Conservation (phyloP, 306 rosid species). For the Cyamopsis tetragonoloba region DNA sequence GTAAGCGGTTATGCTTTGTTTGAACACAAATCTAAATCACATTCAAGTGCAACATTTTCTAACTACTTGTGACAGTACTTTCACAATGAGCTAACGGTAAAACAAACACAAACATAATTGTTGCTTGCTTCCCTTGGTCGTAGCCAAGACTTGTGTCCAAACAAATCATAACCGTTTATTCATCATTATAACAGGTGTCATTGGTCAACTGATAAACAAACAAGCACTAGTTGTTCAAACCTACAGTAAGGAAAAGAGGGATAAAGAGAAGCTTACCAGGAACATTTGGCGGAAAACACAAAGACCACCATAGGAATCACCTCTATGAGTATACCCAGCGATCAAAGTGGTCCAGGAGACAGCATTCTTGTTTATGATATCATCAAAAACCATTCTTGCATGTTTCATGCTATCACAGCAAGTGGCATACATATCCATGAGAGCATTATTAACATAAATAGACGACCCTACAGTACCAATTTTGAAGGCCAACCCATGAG, state of each 20-base stretch:
- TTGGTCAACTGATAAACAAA: no score
- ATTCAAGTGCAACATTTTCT: no score
- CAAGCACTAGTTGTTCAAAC: no score
- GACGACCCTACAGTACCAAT: slow-evolving; percentile 47
- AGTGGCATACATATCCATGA: slow-evolving; percentile 65
- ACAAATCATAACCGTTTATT: no score
- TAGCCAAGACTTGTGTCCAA: no score
- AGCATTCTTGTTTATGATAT: slow-evolving; percentile 43
- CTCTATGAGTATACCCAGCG: slow-evolving; percentile 68
- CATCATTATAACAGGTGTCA: no score
- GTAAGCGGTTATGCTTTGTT: no score
- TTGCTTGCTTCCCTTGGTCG: no score
- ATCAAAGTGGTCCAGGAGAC: slow-evolving; percentile 77
- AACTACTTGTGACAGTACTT: no score
- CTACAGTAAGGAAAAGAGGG: neutral
- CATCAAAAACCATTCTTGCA: slow-evolving; percentile 49
- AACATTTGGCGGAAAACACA: slow-evolving; percentile 61
- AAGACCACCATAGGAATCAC: slow-evolving; percentile 56
- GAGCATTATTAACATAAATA: slow-evolving; percentile 62
- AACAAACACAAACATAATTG: no score
- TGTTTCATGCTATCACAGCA: slow-evolving; percentile 51
- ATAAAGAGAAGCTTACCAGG: slow-evolving; percentile 35
- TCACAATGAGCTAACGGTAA: no score
- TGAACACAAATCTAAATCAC: no score
- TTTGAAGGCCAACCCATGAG: slow-evolving; percentile 54